Percentiles rank a stretch among this genome's conserved stretches.
Evolutionary conservation across 2,329 filamentous ascomycete species (phyloP).

Genomic region (Escovopsis sp.): DNA sequence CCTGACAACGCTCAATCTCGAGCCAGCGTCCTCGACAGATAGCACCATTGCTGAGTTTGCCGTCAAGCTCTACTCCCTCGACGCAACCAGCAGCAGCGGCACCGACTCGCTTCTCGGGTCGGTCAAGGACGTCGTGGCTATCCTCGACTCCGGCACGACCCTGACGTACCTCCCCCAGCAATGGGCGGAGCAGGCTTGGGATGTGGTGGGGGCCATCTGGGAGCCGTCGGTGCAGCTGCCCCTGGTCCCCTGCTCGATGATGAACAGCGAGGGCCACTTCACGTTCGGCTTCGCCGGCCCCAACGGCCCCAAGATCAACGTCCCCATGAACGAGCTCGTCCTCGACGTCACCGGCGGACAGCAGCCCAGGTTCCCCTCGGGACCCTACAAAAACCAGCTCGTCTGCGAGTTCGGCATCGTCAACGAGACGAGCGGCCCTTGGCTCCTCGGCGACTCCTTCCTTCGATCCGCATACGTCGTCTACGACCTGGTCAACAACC

Average conservation of each 20-base stretch:
- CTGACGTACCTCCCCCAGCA: constrained; percentile 54
- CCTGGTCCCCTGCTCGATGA: constrained; percentile 36
- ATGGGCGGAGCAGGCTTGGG: constrained; percentile 38
- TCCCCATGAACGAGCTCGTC: constrained; percentile 43
- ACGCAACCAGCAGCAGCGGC: constrained; percentile 34
- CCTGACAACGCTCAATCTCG: constrained; percentile 46
- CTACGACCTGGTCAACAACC: constrained; percentile 43
- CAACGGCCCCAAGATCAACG: constrained; percentile 33
- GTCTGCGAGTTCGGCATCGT: constrained; percentile 44
- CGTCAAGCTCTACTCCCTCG: constrained; percentile 33
- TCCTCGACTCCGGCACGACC: constrained; percentile 65
- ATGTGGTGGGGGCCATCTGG: constrained; percentile 39
- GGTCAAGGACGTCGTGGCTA: constrained; percentile 37
- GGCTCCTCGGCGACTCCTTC: constrained; percentile 43
- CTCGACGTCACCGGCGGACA: constrained; percentile 24
- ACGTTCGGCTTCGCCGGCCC: constrained; percentile 38
- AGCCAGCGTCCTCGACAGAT: constrained; percentile 23
- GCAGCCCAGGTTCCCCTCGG: constrained; percentile 22
- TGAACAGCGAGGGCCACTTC: constrained; percentile 31
- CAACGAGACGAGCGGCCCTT: constrained; percentile 28
- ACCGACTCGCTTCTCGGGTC: constrained; percentile 30
- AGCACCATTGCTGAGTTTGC: constrained; percentile 30
- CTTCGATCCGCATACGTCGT: constrained; percentile 46
- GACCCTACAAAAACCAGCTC: constrained; percentile 28
- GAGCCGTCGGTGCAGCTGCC: constrained; percentile 21